Percentiles rank a stretch among this genome's conserved stretches.
Evolutionary conservation across 192 early-diverging fungal genomes (phyloP).

Genomic region (Podochytrium sp.): DNA sequence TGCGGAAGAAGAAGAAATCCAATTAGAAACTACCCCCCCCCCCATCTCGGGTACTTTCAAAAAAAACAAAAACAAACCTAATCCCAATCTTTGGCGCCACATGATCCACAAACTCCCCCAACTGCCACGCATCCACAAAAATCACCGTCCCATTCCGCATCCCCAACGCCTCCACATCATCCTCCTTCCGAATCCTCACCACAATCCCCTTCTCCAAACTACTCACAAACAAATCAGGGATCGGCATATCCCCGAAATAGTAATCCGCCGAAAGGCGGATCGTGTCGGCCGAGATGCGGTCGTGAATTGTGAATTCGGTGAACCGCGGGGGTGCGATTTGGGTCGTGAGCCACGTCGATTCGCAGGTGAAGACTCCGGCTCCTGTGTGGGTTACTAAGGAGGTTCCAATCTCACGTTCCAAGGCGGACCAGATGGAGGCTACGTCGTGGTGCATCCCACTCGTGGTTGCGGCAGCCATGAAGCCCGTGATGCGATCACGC

Average conservation of each 20-base stretch:
- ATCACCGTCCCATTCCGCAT: not conserved
- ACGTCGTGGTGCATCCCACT: not conserved
- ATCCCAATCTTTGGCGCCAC: not conserved
- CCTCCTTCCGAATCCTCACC: not conserved
- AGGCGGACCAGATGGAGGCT: not conserved
- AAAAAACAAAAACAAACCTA: not conserved
- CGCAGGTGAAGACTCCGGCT: not conserved
- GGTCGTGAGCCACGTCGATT: not conserved
- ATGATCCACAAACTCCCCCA: not conserved
- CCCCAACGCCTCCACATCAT: not conserved
- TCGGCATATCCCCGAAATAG: not conserved
- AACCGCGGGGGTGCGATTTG: not conserved
- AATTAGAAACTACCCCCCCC: too few species aligned
- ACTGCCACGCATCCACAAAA: not conserved
- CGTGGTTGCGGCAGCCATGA: not conserved
- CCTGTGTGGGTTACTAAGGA: not conserved
- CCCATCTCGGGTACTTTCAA: too few species aligned
- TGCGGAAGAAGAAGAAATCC: not conserved
- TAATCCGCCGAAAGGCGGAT: not conserved
- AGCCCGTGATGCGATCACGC: not conserved
- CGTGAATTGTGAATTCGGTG: not conserved
- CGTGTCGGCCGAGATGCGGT: not conserved
- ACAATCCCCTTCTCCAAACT: not conserved
- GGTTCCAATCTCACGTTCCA: not conserved
- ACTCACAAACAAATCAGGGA: not conserved